Conservation (phyloP, 306 rosid species). For the Fragaria vesca region DNA sequence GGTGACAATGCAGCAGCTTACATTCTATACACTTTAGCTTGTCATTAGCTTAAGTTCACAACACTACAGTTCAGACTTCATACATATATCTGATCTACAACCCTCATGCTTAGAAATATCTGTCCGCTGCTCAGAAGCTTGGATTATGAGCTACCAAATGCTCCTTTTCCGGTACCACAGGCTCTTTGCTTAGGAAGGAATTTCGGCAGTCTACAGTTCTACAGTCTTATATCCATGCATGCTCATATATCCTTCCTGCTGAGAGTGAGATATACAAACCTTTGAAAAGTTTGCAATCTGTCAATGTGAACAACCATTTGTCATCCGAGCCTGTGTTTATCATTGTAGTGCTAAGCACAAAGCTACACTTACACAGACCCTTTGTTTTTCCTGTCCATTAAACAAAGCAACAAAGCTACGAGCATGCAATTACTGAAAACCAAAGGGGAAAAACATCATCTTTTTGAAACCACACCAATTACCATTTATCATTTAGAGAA, state of each 20-base stretch:
- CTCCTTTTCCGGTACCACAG: constrained; percentile 43
- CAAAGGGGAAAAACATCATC: background rate
- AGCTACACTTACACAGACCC: background rate
- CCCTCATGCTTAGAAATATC: background rate
- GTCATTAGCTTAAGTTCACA: background rate
- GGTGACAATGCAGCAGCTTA: constrained; percentile 41
- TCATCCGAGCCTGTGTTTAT: background rate
- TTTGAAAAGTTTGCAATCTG: too few relatives aligned
- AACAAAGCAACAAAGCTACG: background rate
- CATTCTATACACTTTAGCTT: background rate
- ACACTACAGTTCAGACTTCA: background rate
- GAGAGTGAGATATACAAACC: constrained; percentile 51
- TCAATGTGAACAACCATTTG: too few relatives aligned
- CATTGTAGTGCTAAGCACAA: background rate
- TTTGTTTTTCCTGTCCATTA: background rate
- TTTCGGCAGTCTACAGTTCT: constrained; percentile 51
- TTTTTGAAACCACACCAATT: background rate
- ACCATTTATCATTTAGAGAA: constrained; percentile 3
- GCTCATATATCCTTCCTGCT: constrained; percentile 71
- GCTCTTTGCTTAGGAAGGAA: constrained; percentile 69
- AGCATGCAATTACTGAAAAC: background rate
- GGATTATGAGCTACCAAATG: constrained; percentile 63
- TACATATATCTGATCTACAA: background rate
- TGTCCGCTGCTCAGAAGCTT: constrained; percentile 59
- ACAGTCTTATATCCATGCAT: constrained; percentile 57